Base-by-base conservation (phyloP, 148 eudicot species). In the Nepenthes gracilis region DNA sequence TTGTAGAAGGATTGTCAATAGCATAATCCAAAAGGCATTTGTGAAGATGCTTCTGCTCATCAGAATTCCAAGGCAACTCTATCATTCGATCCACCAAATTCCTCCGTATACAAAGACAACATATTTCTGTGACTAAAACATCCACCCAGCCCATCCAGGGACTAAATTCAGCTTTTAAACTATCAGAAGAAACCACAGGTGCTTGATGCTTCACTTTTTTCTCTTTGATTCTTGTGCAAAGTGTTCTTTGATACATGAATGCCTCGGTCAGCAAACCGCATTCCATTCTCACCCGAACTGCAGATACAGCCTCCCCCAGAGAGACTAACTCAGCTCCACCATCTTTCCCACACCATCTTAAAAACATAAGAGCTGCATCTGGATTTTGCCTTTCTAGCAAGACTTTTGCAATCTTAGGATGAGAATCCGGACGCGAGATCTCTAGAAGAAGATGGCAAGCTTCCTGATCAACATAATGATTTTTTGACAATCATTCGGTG, bases 321-420 rank as follows among this genome's bases (percentile, higher is more conserved):
- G 99, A 84, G 58, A 75, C 64, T 64, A 77, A 65, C 59, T 79
- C 71, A 60, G 90, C 60, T 54, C 84, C 82, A 63, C 80, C 78
- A 70, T 93, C 99, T 73, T 67, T 78, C 47, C 99, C 95, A 62
- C 84, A 84, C 92, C 91, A 93, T 61, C 99, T 81, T 70, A 93
- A 70, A 77, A 83, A 88, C 99, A 89, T 93, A 70, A 93, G 91
- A 62, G 99, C 97, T 65, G 92, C 82, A 79, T 93, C 91, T 58
- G 96, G 86, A 74, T 80, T 75, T 70, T 80, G 77, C 74, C 97
- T 83, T 74, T 93, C 95, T 61, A 93, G 71, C 63, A 93, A 72
- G 66, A 83, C 87, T 78, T 81, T 83, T 48, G 92, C 92, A 57
- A 93, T 83, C 75, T 93, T 93, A 56, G 99, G 99, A 77, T 93